Conservation (phyloP, 345 rosid genomes). For the Geranium brycei region DNA sequence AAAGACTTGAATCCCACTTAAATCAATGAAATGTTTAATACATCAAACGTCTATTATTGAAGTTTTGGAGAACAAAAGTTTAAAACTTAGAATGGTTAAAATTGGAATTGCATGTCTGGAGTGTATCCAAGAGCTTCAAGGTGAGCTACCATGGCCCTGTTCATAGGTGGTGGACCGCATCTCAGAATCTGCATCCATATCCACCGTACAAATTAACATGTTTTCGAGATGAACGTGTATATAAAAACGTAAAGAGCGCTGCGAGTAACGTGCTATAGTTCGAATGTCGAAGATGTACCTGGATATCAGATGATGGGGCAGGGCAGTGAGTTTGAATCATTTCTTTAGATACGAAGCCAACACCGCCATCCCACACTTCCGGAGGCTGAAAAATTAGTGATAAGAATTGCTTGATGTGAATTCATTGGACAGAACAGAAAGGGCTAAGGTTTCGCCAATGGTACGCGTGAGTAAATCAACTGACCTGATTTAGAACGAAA, state of each 20-base stretch:
- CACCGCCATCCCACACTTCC: conserved; percentile 78
- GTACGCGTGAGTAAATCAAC: neutral
- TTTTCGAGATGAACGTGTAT: neutral
- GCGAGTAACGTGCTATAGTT: too few species aligned
- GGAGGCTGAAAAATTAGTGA: conserved; percentile 53
- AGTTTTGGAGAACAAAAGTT: neutral
- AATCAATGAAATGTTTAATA: too few species aligned
- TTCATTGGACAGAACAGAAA: too few species aligned
- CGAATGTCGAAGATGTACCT: conserved; percentile 33
- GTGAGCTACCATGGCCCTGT: conserved; percentile 90
- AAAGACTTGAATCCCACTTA: too few species aligned
- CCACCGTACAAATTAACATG: neutral
- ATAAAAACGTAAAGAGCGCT: too few species aligned
- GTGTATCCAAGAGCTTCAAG: conserved; percentile 67
- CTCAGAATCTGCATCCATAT: conserved; percentile 48
- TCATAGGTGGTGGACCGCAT: conserved; percentile 97
- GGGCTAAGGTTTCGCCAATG: too few species aligned
- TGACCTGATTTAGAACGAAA: conserved; percentile 88
- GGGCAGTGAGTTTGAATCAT: conserved; percentile 77
- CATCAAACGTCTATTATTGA: too few species aligned
- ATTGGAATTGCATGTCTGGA: conserved; percentile 90
- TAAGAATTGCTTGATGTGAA: neutral
- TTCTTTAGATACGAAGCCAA: conserved; percentile 82
- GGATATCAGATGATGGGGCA: conserved; percentile 55
- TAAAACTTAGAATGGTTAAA: conserved; percentile 24